Conservation (phyloP, 176 grass and related monocot species). For the Otatea glauca region DNA sequence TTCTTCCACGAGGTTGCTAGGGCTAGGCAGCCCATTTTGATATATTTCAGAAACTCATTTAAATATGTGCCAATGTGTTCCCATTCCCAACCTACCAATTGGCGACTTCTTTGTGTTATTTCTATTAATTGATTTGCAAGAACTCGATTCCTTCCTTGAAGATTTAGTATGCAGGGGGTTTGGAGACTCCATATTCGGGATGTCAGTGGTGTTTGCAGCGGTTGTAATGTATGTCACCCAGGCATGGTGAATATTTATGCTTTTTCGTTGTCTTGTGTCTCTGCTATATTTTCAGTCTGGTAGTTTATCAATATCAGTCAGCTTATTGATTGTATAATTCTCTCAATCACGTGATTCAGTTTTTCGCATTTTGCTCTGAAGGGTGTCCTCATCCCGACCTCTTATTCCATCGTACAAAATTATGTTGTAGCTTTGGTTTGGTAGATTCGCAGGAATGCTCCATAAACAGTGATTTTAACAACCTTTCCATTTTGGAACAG, state of each 20-base stretch:
- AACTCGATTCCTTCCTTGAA: too few relatives aligned
- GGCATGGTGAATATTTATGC: constrained; percentile 42
- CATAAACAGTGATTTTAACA: neutral
- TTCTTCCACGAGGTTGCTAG: neutral
- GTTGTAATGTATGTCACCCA: constrained; percentile 82
- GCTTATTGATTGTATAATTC: neutral
- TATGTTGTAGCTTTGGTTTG: neutral
- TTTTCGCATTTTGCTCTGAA: neutral
- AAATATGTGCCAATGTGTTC: neutral
- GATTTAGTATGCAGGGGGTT: constrained; percentile 78
- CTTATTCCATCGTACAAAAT: neutral
- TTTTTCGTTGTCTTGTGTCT: neutral
- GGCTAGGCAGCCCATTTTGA: constrained; percentile 3
- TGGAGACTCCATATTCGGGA: constrained; percentile 85
- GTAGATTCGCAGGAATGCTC: neutral
- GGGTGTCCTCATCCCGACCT: neutral
- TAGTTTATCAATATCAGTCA: neutral
- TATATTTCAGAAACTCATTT: neutral
- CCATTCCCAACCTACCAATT: too few relatives aligned
- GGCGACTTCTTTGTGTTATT: too few relatives aligned
- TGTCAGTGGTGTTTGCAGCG: constrained; percentile 82
- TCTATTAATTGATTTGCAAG: too few relatives aligned
- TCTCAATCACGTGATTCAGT: neutral
- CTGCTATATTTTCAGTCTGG: neutral
- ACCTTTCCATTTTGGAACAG: neutral